phyloP scores from a whole-genome alignment of 176 grass and related monocot genomes.

The Phoenix roebelenii region DNA sequence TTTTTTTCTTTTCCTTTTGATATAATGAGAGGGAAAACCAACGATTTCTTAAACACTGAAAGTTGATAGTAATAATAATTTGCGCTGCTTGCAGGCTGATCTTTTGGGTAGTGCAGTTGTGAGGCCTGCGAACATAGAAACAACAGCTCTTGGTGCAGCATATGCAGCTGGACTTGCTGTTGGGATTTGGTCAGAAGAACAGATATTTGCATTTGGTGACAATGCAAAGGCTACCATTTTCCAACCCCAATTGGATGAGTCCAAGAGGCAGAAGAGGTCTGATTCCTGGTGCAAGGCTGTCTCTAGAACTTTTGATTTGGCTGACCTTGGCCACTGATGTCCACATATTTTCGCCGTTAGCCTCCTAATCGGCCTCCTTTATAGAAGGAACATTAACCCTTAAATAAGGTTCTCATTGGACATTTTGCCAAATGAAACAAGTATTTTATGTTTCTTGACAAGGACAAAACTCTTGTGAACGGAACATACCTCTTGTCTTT shows the following conservation, averaged over 20 bases:
- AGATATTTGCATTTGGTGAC: constrained; percentile 41
- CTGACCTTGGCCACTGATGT: constrained; percentile 26
- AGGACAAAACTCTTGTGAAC: too few species aligned
- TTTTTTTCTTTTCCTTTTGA: too few species aligned
- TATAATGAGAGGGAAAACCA: too few species aligned
- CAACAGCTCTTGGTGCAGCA: constrained; percentile 78
- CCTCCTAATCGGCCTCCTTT: too few species aligned
- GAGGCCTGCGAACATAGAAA: constrained; percentile 68
- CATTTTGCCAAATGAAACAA: too few species aligned
- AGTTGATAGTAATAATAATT: too few species aligned
- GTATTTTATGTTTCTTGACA: too few species aligned
- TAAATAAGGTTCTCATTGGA: too few species aligned
- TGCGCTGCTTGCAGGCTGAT: constrained; percentile 44
- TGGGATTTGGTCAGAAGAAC: constrained; percentile 46
- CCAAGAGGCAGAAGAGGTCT: constrained; percentile 36
- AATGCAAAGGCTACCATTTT: constrained; percentile 48
- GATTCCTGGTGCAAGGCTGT: constrained; percentile 72
- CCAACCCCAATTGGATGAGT: constrained; percentile 37
- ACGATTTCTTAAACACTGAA: too few species aligned
- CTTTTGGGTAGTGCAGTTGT: constrained; percentile 63
- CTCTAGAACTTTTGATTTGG: constrained; percentile 59
- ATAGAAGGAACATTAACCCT: too few species aligned
- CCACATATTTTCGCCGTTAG: too few species aligned
- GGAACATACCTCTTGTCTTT: too few species aligned
- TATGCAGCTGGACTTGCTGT: constrained; percentile 74